Conservation (phyloP, 768 basidiomycete species). For the Trametes cingulata region DNA sequence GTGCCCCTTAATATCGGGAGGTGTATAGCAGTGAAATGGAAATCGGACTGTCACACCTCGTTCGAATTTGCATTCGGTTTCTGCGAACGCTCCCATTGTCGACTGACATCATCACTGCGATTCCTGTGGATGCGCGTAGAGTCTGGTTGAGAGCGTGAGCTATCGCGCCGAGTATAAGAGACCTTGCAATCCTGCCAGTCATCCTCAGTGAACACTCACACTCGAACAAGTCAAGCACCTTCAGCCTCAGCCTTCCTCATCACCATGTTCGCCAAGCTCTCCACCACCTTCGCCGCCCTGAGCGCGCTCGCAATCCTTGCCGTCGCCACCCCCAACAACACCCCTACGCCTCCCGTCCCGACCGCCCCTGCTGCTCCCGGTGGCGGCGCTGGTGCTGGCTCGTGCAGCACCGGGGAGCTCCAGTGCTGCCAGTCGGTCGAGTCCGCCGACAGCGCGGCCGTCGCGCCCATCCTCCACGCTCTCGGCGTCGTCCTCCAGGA, state of each 20-base stretch:
- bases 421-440: conserved; percentile 8
- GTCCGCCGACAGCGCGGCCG: neutral
- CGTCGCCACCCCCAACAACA: conserved; percentile 1
- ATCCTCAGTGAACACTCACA: neutral
- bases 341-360: neutral
- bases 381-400: neutral
- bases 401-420: neutral
- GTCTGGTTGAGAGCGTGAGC: too few species aligned
- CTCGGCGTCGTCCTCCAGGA: conserved; percentile 22
- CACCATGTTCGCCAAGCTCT: neutral
- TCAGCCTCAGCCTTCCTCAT: neutral
- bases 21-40: too few species aligned
- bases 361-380: neutral
- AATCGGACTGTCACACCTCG: too few species aligned
- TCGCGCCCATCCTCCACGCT: conserved; percentile 9
- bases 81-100: too few species aligned
- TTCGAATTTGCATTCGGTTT: too few species aligned
- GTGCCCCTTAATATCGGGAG: too few species aligned
- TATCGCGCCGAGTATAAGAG: neutral
- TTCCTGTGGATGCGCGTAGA: too few species aligned
- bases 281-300: neutral
- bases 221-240: neutral
- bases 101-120: too few species aligned
- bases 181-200: neutral
- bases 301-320: conserved; percentile 8